These are phyloP conservation scores for Yarrowia sp. DNA, from an alignment of 805 yeast genomes.

Conservation along the genomic window DNA sequence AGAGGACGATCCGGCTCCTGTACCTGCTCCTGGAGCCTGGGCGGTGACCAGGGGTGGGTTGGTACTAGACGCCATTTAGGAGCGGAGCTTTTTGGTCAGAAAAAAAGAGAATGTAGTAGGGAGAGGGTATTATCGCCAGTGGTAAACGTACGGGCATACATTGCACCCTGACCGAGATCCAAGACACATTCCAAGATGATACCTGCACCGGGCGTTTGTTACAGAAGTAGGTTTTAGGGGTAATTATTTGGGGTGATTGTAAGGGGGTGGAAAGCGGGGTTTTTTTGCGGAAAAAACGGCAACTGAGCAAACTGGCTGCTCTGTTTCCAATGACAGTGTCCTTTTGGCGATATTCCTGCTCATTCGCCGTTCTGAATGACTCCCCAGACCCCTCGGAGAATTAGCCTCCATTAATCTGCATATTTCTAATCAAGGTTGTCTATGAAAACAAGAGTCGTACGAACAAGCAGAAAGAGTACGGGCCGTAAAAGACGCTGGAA, in stretches of 20 bases:
- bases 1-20: no score
- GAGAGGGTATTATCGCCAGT: not conserved
- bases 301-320: no score
- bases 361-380: not conserved
- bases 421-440: not conserved
- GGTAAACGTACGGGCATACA: not conserved
- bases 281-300: not conserved
- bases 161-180: not conserved
- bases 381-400: not conserved
- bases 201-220: conserved; percentile 19
- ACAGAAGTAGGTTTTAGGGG: conserved; percentile 19
- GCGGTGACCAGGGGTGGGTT: not conserved
- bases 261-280: not conserved
- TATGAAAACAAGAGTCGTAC: not conserved
- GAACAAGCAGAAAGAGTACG: not conserved
- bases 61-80: no score
- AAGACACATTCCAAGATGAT: conserved; percentile 10
- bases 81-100: no score
- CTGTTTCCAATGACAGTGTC: no score
- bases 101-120: no score
- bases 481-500: no score
- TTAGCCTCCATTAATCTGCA: not conserved
- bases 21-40: not conserved
- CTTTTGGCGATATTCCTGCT: not conserved
- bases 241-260: not conserved